Percentiles rank a stretch among this genome's conserved stretches.
phyloP scores from a whole-genome alignment of 371 early-diverging fungal genomes.

The Mucor mucedo region DNA sequence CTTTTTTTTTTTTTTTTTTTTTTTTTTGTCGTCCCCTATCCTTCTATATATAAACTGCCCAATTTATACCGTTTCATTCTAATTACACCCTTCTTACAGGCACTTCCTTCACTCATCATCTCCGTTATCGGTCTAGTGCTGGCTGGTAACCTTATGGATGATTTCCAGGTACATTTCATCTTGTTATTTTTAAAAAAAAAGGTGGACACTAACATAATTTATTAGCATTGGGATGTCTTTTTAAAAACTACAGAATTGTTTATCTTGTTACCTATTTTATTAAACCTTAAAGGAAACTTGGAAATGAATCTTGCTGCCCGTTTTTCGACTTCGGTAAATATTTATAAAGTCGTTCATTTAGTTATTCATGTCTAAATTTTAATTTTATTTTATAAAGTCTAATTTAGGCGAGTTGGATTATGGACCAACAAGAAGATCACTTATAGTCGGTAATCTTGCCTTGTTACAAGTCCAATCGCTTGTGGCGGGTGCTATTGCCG shows the following conservation, averaged over 20 bases:
- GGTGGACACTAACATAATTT: neutral
- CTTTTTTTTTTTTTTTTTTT: neutral
- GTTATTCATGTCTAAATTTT: neutral
- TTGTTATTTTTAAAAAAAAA: neutral
- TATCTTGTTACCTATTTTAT: conserved; percentile 81
- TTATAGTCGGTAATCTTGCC: conserved; percentile 70
- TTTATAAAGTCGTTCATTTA: neutral
- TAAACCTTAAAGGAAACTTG: conserved; percentile 88
- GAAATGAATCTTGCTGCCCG: conserved; percentile 89
- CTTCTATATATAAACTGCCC: neutral
- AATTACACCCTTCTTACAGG: conserved; percentile 41
- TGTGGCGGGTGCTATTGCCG: conserved; percentile 72
- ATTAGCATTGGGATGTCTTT: conserved; percentile 72
- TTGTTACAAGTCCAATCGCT: conserved; percentile 74
- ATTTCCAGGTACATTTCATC: conserved; percentile 56
- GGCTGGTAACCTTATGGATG: conserved; percentile 74
- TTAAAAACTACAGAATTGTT: conserved; percentile 73
- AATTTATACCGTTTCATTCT: neutral
- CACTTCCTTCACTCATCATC: conserved; percentile 73
- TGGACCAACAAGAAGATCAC: conserved; percentile 47
- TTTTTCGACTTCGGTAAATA: conserved; percentile 74
- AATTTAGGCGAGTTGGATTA: conserved; percentile 71
- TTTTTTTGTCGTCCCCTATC: neutral
- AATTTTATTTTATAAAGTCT: conserved; percentile 42
- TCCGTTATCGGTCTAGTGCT: conserved; percentile 75